phyloP scores from a whole-genome alignment of 208 protist species.

The Leishmania tropica region DNA sequence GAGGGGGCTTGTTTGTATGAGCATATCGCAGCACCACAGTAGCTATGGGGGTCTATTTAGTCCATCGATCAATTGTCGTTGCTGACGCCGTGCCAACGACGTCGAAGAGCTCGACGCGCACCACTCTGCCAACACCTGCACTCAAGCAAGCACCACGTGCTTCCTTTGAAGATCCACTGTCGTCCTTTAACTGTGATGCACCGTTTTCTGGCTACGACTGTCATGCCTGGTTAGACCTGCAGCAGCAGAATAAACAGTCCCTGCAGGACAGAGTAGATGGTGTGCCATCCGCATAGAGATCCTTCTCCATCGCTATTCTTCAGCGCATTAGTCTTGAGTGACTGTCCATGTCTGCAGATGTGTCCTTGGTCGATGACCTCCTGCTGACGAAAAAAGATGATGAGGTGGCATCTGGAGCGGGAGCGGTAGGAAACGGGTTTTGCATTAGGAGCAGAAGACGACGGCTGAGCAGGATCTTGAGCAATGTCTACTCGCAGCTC shows the following conservation, averaged over 20 bases:
- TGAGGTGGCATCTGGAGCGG: background rate
- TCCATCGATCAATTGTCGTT: background rate
- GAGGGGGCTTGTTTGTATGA: background rate
- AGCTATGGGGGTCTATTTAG: slow-evolving; percentile 7
- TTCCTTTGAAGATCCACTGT: background rate
- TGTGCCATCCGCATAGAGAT: slow-evolving; percentile 22
- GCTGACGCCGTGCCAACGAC: background rate
- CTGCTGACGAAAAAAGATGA: slow-evolving; percentile 6
- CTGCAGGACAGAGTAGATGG: background rate
- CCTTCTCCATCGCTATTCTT: slow-evolving; percentile 34
- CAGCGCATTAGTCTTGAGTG: slow-evolving; percentile 41
- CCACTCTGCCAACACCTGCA: background rate
- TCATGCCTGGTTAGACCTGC: slow-evolving; percentile 19
- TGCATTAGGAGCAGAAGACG: slow-evolving; percentile 32
- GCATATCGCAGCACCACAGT: background rate
- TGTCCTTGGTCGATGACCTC: slow-evolving; percentile 24
- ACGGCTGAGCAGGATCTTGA: slow-evolving; percentile 39
- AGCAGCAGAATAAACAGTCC: slow-evolving; percentile 1
- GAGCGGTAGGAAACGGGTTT: slow-evolving; percentile 7
- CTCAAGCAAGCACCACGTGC: background rate
- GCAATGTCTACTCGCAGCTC: slow-evolving; percentile 35
- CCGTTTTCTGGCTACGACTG: slow-evolving; percentile 28
- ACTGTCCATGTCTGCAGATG: slow-evolving; percentile 14
- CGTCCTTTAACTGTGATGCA: slow-evolving; percentile 1
- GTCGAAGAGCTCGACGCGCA: background rate